Conservation (phyloP, 2,329 filamentous ascomycete species). For the Alternaria atra region DNA sequence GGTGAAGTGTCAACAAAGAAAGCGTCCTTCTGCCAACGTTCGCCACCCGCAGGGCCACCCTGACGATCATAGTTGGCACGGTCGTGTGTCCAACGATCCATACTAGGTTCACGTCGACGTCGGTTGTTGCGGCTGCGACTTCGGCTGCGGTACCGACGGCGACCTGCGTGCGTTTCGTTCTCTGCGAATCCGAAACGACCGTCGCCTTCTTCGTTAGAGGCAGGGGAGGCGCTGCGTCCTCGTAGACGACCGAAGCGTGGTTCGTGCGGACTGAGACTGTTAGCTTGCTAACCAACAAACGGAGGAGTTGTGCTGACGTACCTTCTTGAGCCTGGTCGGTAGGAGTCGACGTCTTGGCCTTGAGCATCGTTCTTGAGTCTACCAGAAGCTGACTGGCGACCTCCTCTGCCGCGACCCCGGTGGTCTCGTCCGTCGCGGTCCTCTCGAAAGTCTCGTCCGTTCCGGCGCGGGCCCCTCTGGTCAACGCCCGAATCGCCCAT, state of each 20-base stretch:
- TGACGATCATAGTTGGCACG: slow-evolving; percentile 37
- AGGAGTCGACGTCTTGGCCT: slow-evolving; percentile 41
- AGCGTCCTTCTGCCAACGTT: slow-evolving; percentile 41
- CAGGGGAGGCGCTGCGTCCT: slow-evolving; percentile 68
- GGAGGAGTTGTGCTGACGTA: slow-evolving; percentile 13
- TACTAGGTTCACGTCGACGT: slow-evolving; percentile 34
- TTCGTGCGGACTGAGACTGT: slow-evolving; percentile 34
- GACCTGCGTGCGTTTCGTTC: slow-evolving; percentile 55
- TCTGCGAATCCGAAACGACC: slow-evolving; percentile 61
- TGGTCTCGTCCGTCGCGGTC: slow-evolving; percentile 27
- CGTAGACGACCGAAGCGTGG: slow-evolving; percentile 60
- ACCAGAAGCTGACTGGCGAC: slow-evolving; percentile 18
- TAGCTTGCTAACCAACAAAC: slow-evolving; percentile 1
- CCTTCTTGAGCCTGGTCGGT: slow-evolving; percentile 41
- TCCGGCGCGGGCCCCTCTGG: slow-evolving; percentile 34
- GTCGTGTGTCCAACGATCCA: slow-evolving; percentile 43
- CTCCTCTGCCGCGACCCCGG: slow-evolving; percentile 26
- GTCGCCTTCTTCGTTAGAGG: slow-evolving; percentile 56
- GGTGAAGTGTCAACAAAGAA: slow-evolving; percentile 48
- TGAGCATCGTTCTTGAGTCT: slow-evolving; percentile 18
- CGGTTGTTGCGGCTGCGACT: slow-evolving; percentile 41
- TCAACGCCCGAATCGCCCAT: slow-evolving; percentile 72
- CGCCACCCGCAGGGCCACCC: slow-evolving; percentile 23
- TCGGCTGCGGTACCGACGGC: slow-evolving; percentile 54
- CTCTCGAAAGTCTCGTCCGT: slow-evolving; percentile 31